Evolutionary conservation across 176 grass and related monocot species (phyloP), one percentile per base, ranked within the genome.

Genomic region (Musa schizocarpa): DNA sequence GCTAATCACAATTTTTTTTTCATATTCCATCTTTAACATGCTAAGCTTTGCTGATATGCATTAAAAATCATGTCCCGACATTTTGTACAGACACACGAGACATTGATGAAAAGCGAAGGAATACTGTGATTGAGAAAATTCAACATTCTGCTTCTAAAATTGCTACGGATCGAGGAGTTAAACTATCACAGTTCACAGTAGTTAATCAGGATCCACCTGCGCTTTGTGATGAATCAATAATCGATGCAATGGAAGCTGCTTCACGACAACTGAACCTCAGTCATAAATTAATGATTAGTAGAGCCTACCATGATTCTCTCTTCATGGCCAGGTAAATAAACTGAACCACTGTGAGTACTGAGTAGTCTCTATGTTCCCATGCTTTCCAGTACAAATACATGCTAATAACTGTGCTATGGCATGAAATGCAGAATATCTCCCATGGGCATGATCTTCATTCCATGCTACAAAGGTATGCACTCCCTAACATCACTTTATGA

Each of bases 371-470:
- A 9, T 57, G 8, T 34, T 10, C 5, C 29, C 6, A 24, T 55
- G 12, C 71, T 55, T 56, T 29, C 9, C 1, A 54, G 52, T 29
- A 74, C 14, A 17, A 29, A 12, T 8, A 24, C 49, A 73, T 24
- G 13, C 72, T 74, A 74, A 74, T 8, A 26, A 2, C 1, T 74
- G 22, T 19, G 4, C 22, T 57, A 14, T 13, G 7, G 57, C 10
- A 17, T 5, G 21, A 43, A 78, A 52, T 91, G 81, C 88, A 98
- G 95, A 74, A 81, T 89, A 76, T 93, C 94, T 77, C 94, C 90
- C 63, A 98, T 91, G 88, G 90, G 90, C 70, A 98, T 98, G 94
- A 86, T 98, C 69, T 98, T 98, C 80, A 98, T 98, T 77, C 90
- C 94, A 13, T 98, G 90, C 77, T 98, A 98, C 78, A 98, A 98